Base-by-base conservation (phyloP, 2,329 filamentous ascomycete species). In the Beauveria varroae region DNA sequence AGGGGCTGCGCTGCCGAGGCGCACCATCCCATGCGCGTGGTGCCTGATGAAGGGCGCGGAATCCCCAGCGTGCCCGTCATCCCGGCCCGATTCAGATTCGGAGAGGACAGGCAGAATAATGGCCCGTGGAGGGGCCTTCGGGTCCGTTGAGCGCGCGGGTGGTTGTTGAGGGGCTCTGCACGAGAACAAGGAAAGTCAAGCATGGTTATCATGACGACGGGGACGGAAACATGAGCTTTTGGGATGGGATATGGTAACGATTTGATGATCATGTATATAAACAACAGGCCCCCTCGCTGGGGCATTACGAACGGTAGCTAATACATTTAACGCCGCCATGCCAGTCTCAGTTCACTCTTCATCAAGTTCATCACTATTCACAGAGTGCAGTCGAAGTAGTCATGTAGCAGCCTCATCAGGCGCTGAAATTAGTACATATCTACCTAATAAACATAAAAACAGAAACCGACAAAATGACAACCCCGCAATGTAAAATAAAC, bases 31-130 rank as follows among this genome's bases (percentile, higher is more conserved):
- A 69, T 81, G 56, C 72, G 73, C 28, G 73, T 79, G 37, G 71
- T 78, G 37, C 75, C 79, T 6, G 76, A 80, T 65, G 73, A 69
- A 52, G 81, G 81, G 64, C 73, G 75, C 41, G 79, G 78, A 18
- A 78, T 80, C 51, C 78, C 79, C 3, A 71, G 67, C 30, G 74
- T 80, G 50, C 76, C 79, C 26, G 69, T 70, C 40, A 77, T 81
- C 34, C 76, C 80, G 14, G 70, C 72, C 60, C 75, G 77, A 64
- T 81, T 76, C 58, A 68, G 68, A 10, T 69, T 70, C 61, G 68
- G 70, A 24, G 67, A 73, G 64, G 72, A 75, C 58, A 61, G 68
- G 30, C 73, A 75, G 67, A 74, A 73, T 57, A 63, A 64, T 16
- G 67, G 64, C 46, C 71, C 72, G 7, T 70, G 72, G 69, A 62